Percentiles rank a stretch among this genome's conserved stretches.
phyloP scores from a whole-genome alignment of 495 filamentous ascomycete genomes.

The Lindgomyces ingoldianus region DNA sequence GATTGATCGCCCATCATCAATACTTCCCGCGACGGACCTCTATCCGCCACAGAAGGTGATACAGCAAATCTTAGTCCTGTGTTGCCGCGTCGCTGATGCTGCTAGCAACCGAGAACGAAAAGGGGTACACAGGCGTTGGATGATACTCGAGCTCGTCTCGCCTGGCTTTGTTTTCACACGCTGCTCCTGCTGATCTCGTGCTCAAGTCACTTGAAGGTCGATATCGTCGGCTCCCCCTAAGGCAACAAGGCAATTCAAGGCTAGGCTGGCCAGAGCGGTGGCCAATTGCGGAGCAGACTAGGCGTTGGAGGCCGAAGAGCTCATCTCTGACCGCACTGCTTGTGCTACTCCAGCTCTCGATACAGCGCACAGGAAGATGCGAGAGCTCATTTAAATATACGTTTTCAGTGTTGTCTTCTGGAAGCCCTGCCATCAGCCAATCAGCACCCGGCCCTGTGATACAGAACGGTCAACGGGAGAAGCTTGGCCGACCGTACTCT shows the following conservation, averaged over 20 bases:
- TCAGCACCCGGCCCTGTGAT: neutral
- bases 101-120: neutral
- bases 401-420: neutral
- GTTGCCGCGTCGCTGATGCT: neutral
- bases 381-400: neutral
- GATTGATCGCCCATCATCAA: conserved; percentile 16
- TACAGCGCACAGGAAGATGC: neutral
- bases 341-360: neutral
- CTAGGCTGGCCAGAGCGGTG: neutral
- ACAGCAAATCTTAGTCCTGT: conserved; percentile 16
- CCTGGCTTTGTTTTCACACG: neutral
- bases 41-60: conserved; percentile 12
- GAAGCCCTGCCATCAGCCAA: conserved; percentile 3
- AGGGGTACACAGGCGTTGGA: conserved; percentile 1
- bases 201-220: neutral
- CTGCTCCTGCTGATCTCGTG: neutral
- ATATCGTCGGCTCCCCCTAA: neutral
- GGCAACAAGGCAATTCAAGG: neutral
- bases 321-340: neutral
- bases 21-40: conserved; percentile 7
- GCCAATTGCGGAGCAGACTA: neutral
- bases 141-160: neutral
- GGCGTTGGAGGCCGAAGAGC: neutral
- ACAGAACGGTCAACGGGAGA: conserved; percentile 20
- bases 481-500: conserved; percentile 9